Base-by-base conservation (phyloP, 2,329 filamentous ascomycete species). In the Fusarium lateritium region DNA sequence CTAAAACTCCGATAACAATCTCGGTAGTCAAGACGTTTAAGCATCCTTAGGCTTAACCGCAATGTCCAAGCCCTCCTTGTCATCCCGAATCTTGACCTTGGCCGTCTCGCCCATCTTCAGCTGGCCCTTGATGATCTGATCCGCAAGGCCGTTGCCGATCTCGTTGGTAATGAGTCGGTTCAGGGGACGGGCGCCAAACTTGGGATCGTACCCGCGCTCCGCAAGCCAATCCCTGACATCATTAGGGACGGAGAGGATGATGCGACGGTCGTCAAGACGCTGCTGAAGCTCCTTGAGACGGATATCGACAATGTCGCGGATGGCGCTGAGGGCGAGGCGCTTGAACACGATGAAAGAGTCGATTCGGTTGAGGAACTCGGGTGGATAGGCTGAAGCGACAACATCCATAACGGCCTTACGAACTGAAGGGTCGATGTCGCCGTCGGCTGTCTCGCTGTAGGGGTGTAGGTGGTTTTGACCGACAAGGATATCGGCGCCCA, bases 331-430 rank as follows among this genome's bases (percentile, higher is more conserved):
- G 1, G 93, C 93, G 3, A 98, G 87, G 10, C 95, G 89, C 81
- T 94, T 95, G 85, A 98, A 98, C 76, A 98, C 84, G 78, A 98
- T 98, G 82, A 98, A 98, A 65, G 97, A 95, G 79, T 98, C 95
- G 67, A 98, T 94, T 21, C 96, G 89, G 82, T 99, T 98, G 69
- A 98, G 87, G 84, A 98, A 99, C 78, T 98, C 96, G 5, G 96
- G 96, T 7, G 95, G 90, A 77, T 98, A 91, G 52, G 83, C 84
- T 10, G 85, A 80, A 19, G 91, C 85, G 2, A 98, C 94, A 17
- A 97, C 90, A 75, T 97, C 92, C 90, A 98, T 94, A 55, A 98
- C 94, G 1, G 92, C 90, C 60, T 88, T 84, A 75, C 93, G 93
- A 46, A 94, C 88, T 1, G 89, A 88, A 1, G 89, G 86, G 17